These are phyloP conservation scores for Solanum boliviense DNA, from an alignment of 257 asterid species.

Conservation along the genomic window DNA sequence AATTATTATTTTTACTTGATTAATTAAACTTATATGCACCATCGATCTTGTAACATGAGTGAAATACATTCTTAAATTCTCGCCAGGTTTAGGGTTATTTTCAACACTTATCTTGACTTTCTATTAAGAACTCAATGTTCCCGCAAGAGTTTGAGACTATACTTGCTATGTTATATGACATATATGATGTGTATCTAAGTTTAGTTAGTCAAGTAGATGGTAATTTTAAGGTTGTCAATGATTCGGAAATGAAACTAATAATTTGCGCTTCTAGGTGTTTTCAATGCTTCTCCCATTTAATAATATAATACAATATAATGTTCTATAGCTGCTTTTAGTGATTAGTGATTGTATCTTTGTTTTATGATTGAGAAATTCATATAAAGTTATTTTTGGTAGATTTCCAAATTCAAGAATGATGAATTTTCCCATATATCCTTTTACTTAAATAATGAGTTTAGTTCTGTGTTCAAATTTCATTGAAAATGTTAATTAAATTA, in stretches of 20 bases:
- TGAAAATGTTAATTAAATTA: background rate
- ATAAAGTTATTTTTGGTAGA: background rate
- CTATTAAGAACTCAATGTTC: background rate
- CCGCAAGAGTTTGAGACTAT: background rate
- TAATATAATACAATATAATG: too few relatives aligned
- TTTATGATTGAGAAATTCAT: background rate
- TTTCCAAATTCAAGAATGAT: background rate
- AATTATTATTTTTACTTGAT: too few relatives aligned
- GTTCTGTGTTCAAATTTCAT: background rate
- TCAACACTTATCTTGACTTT: background rate
- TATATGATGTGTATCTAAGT: background rate
- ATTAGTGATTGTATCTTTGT: background rate
- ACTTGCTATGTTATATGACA: background rate
- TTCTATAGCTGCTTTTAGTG: too few relatives aligned
- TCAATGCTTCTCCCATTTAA: too few relatives aligned
- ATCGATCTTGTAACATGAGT: background rate
- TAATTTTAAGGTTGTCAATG: too few relatives aligned
- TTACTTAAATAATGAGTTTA: background rate
- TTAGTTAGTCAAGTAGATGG: background rate
- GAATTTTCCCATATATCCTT: background rate
- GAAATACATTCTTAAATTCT: background rate
- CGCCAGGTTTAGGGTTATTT: too few relatives aligned
- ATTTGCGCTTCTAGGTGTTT: background rate
- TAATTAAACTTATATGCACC: too few relatives aligned
- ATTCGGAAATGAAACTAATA: too few relatives aligned